These are phyloP conservation scores for Senecio squalidus DNA, from an alignment of 140 eudicot genomes.

Conservation along the genomic window DNA sequence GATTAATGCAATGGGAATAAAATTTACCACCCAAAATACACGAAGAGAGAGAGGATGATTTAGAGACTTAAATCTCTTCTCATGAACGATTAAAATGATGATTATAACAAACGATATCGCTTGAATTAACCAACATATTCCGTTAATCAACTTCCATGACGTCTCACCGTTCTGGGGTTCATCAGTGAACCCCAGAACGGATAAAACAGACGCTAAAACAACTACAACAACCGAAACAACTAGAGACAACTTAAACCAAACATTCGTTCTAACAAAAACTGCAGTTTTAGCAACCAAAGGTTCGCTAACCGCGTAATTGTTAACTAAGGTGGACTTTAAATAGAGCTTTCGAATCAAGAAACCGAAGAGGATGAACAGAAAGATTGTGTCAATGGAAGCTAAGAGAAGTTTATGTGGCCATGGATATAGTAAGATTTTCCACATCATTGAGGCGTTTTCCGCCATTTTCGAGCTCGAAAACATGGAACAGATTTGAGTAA, in stretches of 20 bases:
- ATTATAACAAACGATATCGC: conserved; percentile 30
- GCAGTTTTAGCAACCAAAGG: conserved; percentile 35
- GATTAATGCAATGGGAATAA: conserved; percentile 32
- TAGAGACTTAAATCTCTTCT: conserved; percentile 34
- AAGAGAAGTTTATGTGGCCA: conserved; percentile 56
- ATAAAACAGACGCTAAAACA: conserved; percentile 25
- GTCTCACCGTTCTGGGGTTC: conserved; percentile 13
- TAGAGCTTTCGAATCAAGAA: conserved; percentile 32
- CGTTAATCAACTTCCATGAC: conserved; percentile 32
- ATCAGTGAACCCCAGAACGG: conserved; percentile 35
- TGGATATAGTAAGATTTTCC: conserved; percentile 49
- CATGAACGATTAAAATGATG: conserved; percentile 37
- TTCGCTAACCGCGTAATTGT: conserved; percentile 24
- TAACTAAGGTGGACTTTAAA: conserved; percentile 22
- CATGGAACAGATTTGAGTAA: no score
- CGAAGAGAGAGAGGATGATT: conserved; percentile 54
- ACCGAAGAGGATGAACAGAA: conserved; percentile 30
- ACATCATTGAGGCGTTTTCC: conserved; percentile 6
- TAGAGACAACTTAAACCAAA: conserved; percentile 47
- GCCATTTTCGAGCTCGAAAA: not conserved
- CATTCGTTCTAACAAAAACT: conserved; percentile 14
- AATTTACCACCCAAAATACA: conserved; percentile 46
- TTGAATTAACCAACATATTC: conserved; percentile 46
- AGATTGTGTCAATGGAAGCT: conserved; percentile 37
- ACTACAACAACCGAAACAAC: conserved; percentile 24